phyloP scores from a whole-genome alignment of 1,139 yeast species.

The Torulaspora pretoriensis region DNA sequence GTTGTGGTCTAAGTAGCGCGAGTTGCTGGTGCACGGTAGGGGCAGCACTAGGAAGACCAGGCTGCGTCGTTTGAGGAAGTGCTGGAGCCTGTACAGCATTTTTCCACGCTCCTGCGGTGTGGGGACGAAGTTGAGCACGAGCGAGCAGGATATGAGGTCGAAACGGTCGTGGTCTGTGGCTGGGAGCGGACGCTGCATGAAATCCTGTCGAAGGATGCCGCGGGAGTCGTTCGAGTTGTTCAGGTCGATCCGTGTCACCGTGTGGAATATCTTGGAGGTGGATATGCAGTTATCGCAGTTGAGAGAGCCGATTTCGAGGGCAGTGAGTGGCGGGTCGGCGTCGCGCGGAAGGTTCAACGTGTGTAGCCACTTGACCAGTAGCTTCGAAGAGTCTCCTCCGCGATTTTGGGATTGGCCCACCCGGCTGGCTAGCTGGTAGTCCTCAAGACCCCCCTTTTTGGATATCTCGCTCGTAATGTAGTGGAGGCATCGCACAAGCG shows the following conservation, averaged over 20 bases:
- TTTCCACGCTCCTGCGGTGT: slow-evolving; percentile 65
- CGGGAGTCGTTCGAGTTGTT: slow-evolving; percentile 66
- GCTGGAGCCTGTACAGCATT: slow-evolving; percentile 61
- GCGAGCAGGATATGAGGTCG: slow-evolving; percentile 70
- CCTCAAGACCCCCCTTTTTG: slow-evolving; percentile 62
- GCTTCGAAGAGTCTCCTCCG: slow-evolving; percentile 89
- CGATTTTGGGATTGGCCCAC: slow-evolving; percentile 72
- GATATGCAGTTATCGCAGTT: slow-evolving; percentile 68
- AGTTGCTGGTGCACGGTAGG: slow-evolving; percentile 76
- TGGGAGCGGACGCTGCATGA: slow-evolving; percentile 73
- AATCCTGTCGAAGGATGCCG: slow-evolving; percentile 68
- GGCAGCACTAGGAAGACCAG: slow-evolving; percentile 78
- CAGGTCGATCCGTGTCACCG: slow-evolving; percentile 66
- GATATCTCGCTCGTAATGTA: slow-evolving; percentile 57
- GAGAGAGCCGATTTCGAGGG: slow-evolving; percentile 81
- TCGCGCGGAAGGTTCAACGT: slow-evolving; percentile 29
- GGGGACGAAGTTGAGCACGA: slow-evolving; percentile 86
- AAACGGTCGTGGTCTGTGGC: slow-evolving; percentile 43
- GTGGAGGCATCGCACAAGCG: slow-evolving; percentile 40
- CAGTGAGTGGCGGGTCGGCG: slow-evolving; percentile 33
- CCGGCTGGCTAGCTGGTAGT: slow-evolving; percentile 83
- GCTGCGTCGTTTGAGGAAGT: slow-evolving; percentile 45
- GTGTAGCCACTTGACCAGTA: slow-evolving; percentile 63
- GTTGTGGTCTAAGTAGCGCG: slow-evolving; percentile 63
- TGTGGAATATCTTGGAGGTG: slow-evolving; percentile 45